phyloP scores from a whole-genome alignment of 345 rosid species.

The Hibiscus trionum region DNA sequence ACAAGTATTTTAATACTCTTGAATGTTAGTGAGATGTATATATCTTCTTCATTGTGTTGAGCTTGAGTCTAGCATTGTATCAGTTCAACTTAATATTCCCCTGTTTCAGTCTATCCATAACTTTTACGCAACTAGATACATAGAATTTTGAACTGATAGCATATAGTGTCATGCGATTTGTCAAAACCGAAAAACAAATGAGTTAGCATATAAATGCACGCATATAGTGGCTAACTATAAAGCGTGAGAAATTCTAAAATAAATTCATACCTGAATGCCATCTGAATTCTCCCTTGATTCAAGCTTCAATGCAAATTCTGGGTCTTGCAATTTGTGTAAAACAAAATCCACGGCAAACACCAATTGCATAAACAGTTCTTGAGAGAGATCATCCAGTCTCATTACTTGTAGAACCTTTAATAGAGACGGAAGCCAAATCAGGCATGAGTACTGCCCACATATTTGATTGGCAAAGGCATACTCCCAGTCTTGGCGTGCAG shows the following conservation, averaged over 20 bases:
- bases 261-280: slow-evolving; percentile 55
- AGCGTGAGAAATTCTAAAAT: background rate
- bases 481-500: slow-evolving; percentile 64
- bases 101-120: background rate
- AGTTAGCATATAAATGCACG: background rate
- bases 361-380: slow-evolving; percentile 34
- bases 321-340: slow-evolving; percentile 65
- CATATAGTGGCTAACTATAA: background rate
- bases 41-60: background rate
- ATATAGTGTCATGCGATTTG: background rate
- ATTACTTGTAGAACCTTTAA: slow-evolving; percentile 48
- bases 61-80: background rate
- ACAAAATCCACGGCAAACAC: slow-evolving; percentile 52
- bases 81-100: background rate
- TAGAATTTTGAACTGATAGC: background rate
- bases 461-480: slow-evolving; percentile 68
- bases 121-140: background rate
- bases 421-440: slow-evolving; percentile 81
- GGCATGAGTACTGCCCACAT: slow-evolving; percentile 67
- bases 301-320: slow-evolving; percentile 60
- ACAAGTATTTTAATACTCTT: background rate
- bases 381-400: slow-evolving; percentile 25
- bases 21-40: background rate
- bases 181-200: background rate
- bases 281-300: slow-evolving; percentile 49